Base-by-base conservation (phyloP, 139 green algal species). In the Deuterostichococcus epilithicus region DNA sequence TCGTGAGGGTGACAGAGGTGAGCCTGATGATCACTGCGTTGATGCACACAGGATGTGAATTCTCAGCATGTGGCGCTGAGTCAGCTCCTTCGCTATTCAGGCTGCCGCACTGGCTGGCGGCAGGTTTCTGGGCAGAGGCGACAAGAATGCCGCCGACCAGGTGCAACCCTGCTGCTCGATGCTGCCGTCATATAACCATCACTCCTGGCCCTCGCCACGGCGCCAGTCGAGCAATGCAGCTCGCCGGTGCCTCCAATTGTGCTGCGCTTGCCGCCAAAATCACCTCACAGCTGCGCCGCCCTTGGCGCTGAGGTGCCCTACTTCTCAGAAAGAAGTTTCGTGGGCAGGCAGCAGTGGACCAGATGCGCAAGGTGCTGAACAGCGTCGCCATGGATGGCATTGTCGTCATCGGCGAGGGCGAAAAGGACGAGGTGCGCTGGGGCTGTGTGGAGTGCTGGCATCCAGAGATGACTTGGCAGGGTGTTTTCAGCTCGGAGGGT, bases 101-200 rank as follows among this genome's bases (percentile, higher is more conserved):
- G 52, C 52, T 30, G 52, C 52, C 3, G 52, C 52, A 25, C 52
- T 63, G 10, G 52, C 52, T 28, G 52, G 52, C 18, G 52, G 52
- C 10, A 13, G 52, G 13, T 87, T 85, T 85, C 70, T 92, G 25
- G 88, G 88, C 76, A 92, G 88, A 78, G 90, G 92, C 28, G 92
- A 97, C 86, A 97, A 97, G 84, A 92, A 93, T 68, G 87, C 88
- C 25, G 92, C 92, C 5, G 92, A 97, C 69, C 88, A 92, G 85
- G 88, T 88, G 15, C 6, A 42, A 23, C 8, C 42, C 13, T 52
- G 42, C 42, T 52, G 42, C 42, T 23, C 42, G 8, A 13, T 52
- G 42, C 42, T 23, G 42, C 42, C 8, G 8, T 13, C 13, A 13
- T 13, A 52, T 23, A 13, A 8, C 8, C 42, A 52, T 8, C 8